A percentile compares a stretch with the other conserved stretches of the same genome.
phyloP scores from a whole-genome alignment of 768 basidiomycete genomes.

The Hygrocybe punicea region DNA sequence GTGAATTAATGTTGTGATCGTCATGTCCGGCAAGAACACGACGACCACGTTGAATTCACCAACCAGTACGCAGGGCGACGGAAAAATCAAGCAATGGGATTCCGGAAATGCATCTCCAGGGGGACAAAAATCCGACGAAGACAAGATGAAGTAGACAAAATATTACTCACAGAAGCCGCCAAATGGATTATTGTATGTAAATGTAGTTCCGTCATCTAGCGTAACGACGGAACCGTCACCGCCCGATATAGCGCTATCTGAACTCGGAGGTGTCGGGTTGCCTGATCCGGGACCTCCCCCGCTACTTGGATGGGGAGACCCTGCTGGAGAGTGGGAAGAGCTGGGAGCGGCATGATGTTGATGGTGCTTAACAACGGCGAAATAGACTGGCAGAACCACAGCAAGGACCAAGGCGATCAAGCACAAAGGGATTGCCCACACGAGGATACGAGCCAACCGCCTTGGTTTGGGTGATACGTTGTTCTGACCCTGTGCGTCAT shows the following conservation, averaged over 20 bases:
- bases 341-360: not conserved
- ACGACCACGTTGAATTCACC: too few species aligned
- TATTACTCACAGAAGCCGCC: slow-evolving; percentile 64
- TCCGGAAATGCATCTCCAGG: not conserved
- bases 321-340: not conserved
- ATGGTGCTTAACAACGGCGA: not conserved
- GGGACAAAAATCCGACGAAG: not conserved
- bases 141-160: not conserved
- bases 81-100: not conserved
- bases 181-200: slow-evolving; percentile 77
- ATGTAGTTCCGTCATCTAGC: slow-evolving; percentile 77
- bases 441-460: not conserved
- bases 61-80: too few species aligned
- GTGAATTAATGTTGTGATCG: too few species aligned
- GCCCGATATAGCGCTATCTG: slow-evolving; percentile 41
- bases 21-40: too few species aligned
- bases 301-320: not conserved
- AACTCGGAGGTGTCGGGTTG: not conserved
- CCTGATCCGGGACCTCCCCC: too few species aligned
- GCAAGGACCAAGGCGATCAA: not conserved
- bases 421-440: not conserved
- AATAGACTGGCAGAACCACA: slow-evolving; percentile 6
- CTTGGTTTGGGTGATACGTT: not conserved
- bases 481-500: not conserved
- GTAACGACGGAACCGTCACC: slow-evolving; percentile 76